These are phyloP conservation scores for Mycena sanguinolenta DNA, from an alignment of 768 basidiomycete genomes.

Conservation along the genomic window DNA sequence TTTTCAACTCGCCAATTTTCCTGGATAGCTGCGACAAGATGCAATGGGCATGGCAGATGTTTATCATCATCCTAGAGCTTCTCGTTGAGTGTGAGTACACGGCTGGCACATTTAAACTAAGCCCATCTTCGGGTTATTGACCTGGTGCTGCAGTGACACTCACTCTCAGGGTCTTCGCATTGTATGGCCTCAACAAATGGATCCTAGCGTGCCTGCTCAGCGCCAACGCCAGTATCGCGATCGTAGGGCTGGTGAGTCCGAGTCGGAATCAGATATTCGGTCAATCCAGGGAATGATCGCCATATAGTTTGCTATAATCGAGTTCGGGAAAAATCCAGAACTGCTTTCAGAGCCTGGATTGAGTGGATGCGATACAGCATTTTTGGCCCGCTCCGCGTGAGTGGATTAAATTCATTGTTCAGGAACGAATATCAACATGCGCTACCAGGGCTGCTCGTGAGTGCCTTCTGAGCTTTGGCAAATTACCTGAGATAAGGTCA, in stretches of 20 bases:
- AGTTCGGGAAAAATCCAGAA: neutral
- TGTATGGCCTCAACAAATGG: neutral
- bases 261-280: too few relatives aligned
- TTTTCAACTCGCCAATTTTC: too few relatives aligned
- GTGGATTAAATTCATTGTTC: neutral
- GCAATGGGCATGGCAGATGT: too few relatives aligned
- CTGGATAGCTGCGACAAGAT: too few relatives aligned
- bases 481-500: neutral
- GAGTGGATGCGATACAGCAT: neutral
- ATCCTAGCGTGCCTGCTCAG: neutral
- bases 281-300: neutral
- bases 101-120: too few relatives aligned
- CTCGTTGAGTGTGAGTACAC: too few relatives aligned
- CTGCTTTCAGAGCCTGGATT: neutral
- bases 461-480: neutral
- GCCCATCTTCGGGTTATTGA: neutral
- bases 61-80: too few relatives aligned
- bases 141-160: neutral
- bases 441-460: neutral
- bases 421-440: neutral
- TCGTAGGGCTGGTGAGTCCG: neutral
- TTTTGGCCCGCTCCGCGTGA: neutral
- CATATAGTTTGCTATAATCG: neutral
- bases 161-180: neutral
- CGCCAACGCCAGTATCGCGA: neutral